phyloP scores from a whole-genome alignment of 2,329 filamentous ascomycete species.

The Cladophialophora immunda region DNA sequence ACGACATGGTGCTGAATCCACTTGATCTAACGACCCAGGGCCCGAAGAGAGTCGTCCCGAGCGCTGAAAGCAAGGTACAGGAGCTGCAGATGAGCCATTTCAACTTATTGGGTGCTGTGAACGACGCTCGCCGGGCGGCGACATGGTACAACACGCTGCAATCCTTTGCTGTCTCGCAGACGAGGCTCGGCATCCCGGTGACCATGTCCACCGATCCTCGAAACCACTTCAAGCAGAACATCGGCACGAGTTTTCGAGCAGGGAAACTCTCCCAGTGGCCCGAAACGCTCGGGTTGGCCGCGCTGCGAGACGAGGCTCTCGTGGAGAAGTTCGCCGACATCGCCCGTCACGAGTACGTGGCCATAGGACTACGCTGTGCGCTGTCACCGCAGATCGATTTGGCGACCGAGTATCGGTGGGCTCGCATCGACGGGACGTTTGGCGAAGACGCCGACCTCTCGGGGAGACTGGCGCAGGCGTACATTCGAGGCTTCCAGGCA shows the following conservation, averaged over 20 bases:
- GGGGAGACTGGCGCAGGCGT: conserved; percentile 22
- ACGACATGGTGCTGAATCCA: conserved; percentile 44
- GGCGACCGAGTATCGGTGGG: conserved; percentile 62
- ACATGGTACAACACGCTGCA: conserved; percentile 12
- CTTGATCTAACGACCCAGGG: not conserved
- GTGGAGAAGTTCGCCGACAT: conserved; percentile 61
- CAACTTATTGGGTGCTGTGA: conserved; percentile 17
- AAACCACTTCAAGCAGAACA: conserved; percentile 29
- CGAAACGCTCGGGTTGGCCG: conserved; percentile 60
- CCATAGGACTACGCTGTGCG: conserved; percentile 56
- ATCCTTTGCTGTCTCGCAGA: not conserved
- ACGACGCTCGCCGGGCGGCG: conserved; percentile 10
- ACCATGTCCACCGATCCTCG: conserved; percentile 32
- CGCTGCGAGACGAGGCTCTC: conserved; percentile 55
- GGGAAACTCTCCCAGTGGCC: conserved; percentile 62
- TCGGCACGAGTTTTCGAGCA: conserved; percentile 54
- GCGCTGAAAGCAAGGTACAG: conserved; percentile 19
- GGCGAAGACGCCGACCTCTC: conserved; percentile 53
- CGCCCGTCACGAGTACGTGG: conserved; percentile 57
- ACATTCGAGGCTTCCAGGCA: conserved; percentile 28
- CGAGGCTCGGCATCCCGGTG: conserved; percentile 29
- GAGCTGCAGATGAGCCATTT: conserved; percentile 16
- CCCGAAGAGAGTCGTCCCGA: too few relatives aligned
- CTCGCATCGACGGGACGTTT: conserved; percentile 56
- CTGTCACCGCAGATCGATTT: conserved; percentile 63